Percentiles rank a stretch among this genome's conserved stretches.
Conservation (phyloP, 2,329 filamentous ascomycete species). For the Tolypocladium amazonense region DNA sequence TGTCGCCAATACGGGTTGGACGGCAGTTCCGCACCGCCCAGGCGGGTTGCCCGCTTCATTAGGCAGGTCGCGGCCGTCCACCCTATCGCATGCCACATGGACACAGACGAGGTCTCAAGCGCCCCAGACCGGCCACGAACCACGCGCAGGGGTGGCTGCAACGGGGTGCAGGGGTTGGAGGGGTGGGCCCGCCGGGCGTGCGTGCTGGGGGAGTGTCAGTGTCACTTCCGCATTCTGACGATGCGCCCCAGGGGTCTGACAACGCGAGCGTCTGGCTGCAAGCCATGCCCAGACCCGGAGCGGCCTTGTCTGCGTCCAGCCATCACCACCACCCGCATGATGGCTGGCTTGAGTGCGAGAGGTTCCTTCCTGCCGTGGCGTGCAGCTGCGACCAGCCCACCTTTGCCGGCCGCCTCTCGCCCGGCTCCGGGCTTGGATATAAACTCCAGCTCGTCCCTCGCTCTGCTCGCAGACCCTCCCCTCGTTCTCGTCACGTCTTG, state of each 20-base stretch:
- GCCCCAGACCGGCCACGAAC: not conserved
- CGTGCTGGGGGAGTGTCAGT: not conserved
- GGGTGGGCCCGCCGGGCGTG: not conserved
- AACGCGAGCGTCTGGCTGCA: not conserved
- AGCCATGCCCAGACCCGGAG: not conserved
- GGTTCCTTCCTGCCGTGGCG: not conserved
- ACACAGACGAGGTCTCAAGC: not conserved
- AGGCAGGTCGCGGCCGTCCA: not conserved
- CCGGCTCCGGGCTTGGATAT: not conserved
- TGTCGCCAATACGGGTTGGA: not conserved
- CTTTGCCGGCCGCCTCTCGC: not conserved
- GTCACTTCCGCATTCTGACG: not conserved
- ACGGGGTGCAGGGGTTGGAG: not conserved
- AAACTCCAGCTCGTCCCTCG: constrained; percentile 1
- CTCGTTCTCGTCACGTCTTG: not conserved
- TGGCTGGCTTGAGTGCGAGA: not conserved
- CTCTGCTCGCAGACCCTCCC: not conserved
- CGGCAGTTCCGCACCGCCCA: not conserved
- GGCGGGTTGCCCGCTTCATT: not conserved
- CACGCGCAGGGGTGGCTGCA: not conserved
- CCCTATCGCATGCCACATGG: not conserved
- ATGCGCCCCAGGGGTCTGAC: not conserved
- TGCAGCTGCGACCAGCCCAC: not conserved
- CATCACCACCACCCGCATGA: not conserved
- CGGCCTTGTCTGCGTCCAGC: not conserved